Evolutionary conservation across 2,329 filamentous ascomycete species (phyloP).

Genomic region (Lachnellula occidentalis): DNA sequence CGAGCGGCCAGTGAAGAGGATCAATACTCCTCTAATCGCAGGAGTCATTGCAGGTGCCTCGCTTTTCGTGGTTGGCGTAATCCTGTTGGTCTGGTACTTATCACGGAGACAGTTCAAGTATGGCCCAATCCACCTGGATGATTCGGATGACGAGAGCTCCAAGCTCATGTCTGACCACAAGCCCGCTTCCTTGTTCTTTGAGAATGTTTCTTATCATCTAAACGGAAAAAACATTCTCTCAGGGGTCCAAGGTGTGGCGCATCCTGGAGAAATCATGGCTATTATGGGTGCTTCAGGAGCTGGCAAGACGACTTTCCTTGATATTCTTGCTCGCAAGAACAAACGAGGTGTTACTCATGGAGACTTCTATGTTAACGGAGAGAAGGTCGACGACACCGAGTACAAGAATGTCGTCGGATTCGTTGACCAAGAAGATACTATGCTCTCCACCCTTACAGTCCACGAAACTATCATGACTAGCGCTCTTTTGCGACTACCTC

Average conservation of each 20-base stretch:
- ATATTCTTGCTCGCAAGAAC: constrained; percentile 94
- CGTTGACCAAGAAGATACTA: constrained; percentile 96
- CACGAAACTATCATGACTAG: constrained; percentile 97
- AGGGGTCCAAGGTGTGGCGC: constrained; percentile 78
- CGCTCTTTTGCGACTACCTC: constrained; percentile 83
- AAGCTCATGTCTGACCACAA: constrained; percentile 91
- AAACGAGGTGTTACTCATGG: constrained; percentile 77
- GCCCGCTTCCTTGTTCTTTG: constrained; percentile 80
- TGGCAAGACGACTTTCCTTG: constrained; percentile 94
- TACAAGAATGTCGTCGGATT: constrained; percentile 93
- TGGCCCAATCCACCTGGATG: constrained; percentile 76
- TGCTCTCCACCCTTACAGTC: constrained; percentile 91
- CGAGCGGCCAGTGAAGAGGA: constrained; percentile 79
- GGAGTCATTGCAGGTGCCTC: constrained; percentile 82
- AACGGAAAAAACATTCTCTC: constrained; percentile 83
- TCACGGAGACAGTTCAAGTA: constrained; percentile 66
- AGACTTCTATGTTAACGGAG: constrained; percentile 88
- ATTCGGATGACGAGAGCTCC: constrained; percentile 79
- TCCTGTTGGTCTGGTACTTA: constrained; percentile 81
- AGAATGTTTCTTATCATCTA: constrained; percentile 79
- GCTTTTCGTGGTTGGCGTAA: constrained; percentile 82
- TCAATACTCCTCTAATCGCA: constrained; percentile 95
- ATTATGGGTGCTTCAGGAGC: constrained; percentile 98
- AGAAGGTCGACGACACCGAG: constrained; percentile 76
- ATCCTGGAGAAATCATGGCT: constrained; percentile 89